Percentiles rank a stretch among this genome's conserved stretches.
These are phyloP conservation scores for Shiraia sp. DNA, from an alignment of 2,329 filamentous ascomycete genomes.

Conservation along the genomic window DNA sequence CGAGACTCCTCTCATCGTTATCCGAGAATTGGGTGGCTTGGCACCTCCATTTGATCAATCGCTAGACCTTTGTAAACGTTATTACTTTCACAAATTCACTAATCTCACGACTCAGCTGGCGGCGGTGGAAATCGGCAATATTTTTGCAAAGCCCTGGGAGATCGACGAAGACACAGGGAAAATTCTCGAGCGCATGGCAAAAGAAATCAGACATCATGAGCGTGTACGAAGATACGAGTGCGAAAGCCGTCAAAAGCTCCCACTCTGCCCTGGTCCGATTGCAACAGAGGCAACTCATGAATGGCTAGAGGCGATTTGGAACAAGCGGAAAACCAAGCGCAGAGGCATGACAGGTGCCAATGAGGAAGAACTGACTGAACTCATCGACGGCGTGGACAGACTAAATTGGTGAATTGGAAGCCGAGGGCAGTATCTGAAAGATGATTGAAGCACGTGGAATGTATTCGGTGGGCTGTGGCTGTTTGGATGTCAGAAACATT, in stretches of 20 bases:
- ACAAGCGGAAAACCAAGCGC: conserved; percentile 23
- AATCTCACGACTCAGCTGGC: conserved; percentile 10
- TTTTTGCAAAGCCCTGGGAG: conserved; percentile 4
- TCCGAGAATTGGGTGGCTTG: conserved; percentile 25
- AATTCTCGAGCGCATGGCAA: conserved; percentile 20
- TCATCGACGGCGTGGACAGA: conserved; percentile 9
- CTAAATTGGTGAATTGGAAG: conserved; percentile 2
- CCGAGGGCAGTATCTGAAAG: no score
- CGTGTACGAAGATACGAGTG: conserved; percentile 28
- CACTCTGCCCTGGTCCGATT: conserved; percentile 28
- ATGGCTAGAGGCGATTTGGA: conserved; percentile 26
- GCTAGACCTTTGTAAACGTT: conserved; percentile 28
- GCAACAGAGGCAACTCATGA: conserved; percentile 23
- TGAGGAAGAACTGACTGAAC: conserved; percentile 1
- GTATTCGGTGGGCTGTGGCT: conserved; percentile 1
- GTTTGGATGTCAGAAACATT: neutral
- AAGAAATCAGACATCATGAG: conserved; percentile 24
- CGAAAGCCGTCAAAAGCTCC: conserved; percentile 25
- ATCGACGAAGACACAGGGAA: conserved; percentile 13
- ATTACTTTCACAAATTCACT: conserved; percentile 20
- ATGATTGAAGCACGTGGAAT: no score
- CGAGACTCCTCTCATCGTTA: conserved; percentile 25
- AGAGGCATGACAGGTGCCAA: conserved; percentile 19
- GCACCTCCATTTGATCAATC: conserved; percentile 17
- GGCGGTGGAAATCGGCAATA: conserved; percentile 8